Conservation (phyloP, 495 filamentous ascomycete species). For the Parmelia sp. region DNA sequence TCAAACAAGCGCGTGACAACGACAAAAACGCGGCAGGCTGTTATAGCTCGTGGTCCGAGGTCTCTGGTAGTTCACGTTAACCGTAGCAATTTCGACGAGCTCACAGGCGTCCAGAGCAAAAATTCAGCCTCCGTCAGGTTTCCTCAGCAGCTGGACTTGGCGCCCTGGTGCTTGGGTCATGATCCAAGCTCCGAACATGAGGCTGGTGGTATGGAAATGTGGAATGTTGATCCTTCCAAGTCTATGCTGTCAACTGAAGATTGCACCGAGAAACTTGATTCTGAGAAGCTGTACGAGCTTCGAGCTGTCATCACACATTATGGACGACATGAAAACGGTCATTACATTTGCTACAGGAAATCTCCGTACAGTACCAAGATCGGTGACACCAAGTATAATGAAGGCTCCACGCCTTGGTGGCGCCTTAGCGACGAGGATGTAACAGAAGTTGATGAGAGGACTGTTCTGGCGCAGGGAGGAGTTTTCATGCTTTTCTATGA, state of each 20-base stretch:
- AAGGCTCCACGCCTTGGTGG: conserved; percentile 60
- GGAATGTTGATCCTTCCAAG: conserved; percentile 55
- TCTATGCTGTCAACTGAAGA: conserved; percentile 59
- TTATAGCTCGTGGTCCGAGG: conserved; percentile 72
- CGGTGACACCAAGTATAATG: conserved; percentile 32
- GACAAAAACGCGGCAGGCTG: conserved; percentile 83
- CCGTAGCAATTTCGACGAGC: conserved; percentile 81
- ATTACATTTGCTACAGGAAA: conserved; percentile 86
- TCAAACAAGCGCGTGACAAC: conserved; percentile 59
- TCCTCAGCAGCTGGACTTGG: conserved; percentile 64
- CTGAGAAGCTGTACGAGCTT: conserved; percentile 65
- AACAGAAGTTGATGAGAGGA: conserved; percentile 60
- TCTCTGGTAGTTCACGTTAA: conserved; percentile 84
- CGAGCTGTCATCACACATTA: conserved; percentile 83
- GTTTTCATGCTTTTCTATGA: conserved; percentile 99
- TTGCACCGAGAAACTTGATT: conserved; percentile 31
- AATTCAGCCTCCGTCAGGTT: conserved; percentile 74
- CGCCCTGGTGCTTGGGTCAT: conserved; percentile 68
- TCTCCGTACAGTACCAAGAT: conserved; percentile 43
- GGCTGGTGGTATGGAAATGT: conserved; percentile 50
- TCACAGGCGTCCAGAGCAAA: conserved; percentile 69
- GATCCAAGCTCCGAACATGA: conserved; percentile 10
- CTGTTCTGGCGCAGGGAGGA: conserved; percentile 69
- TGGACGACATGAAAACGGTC: conserved; percentile 87
- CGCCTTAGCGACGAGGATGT: conserved; percentile 82